A percentile compares a stretch with the other conserved stretches of the same genome.
phyloP scores from a whole-genome alignment of 176 grass and related monocot species.

The Musa beccarii region DNA sequence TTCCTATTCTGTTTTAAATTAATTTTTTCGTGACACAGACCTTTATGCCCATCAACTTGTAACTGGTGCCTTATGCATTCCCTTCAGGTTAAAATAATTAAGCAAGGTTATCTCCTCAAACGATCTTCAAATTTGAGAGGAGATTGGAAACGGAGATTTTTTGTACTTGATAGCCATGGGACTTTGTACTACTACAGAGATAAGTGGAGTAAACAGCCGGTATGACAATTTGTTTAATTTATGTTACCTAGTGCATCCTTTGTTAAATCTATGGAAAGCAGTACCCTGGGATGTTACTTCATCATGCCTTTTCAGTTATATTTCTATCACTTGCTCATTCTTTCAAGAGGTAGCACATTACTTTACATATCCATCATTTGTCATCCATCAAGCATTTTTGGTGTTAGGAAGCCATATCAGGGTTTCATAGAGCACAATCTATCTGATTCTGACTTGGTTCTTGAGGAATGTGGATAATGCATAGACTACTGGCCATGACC shows the following conservation, averaged over 20 bases:
- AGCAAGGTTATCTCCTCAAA: constrained; percentile 96
- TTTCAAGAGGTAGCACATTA: too few species aligned
- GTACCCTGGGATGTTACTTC: background rate
- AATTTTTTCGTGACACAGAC: background rate
- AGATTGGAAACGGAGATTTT: constrained; percentile 93
- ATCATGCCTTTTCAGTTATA: background rate
- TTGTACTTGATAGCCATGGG: constrained; percentile 88
- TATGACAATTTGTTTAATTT: constrained; percentile 39
- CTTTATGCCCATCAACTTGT: background rate
- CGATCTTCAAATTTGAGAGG: constrained; percentile 63
- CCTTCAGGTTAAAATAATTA: constrained; percentile 92
- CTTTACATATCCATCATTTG: too few species aligned
- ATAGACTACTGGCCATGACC: background rate
- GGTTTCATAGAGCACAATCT: background rate
- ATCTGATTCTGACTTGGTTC: background rate
- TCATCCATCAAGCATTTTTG: background rate
- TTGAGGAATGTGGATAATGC: background rate
- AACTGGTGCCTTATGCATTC: background rate
- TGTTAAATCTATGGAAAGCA: background rate
- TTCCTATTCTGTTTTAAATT: background rate
- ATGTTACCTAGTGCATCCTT: background rate
- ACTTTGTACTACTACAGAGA: constrained; percentile 82
- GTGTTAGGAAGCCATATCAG: background rate
- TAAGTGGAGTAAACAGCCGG: constrained; percentile 70
- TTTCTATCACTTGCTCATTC: too few species aligned